Evolutionary conservation across 345 rosid genomes (phyloP).

Genomic region (Passiflora organensis): DNA sequence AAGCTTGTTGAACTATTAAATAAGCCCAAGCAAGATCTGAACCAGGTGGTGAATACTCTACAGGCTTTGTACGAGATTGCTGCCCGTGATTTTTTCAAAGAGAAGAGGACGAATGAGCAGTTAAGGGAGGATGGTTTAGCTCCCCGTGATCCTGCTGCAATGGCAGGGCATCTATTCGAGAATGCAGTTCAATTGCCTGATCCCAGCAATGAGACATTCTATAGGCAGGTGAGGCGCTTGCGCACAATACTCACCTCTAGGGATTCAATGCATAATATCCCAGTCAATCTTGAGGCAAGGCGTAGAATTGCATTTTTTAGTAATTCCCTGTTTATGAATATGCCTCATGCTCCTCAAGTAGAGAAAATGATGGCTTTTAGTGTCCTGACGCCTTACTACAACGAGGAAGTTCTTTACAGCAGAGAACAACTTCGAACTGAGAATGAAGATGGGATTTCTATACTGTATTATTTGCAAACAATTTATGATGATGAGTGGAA

Average conservation of each 20-base stretch:
- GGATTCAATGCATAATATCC: slow-evolving; percentile 85
- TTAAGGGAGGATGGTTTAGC: slow-evolving; percentile 67
- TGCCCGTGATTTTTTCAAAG: slow-evolving; percentile 67
- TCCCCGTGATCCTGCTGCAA: slow-evolving; percentile 67
- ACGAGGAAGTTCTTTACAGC: slow-evolving; percentile 82
- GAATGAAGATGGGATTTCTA: slow-evolving; percentile 95
- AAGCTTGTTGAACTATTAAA: slow-evolving; percentile 57
- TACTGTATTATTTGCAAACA: slow-evolving; percentile 79
- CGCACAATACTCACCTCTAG: slow-evolving; percentile 80
- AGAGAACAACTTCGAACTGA: slow-evolving; percentile 84
- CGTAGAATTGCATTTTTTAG: slow-evolving; percentile 95
- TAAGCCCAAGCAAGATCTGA: slow-evolving; percentile 48
- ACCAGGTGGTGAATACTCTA: slow-evolving; percentile 66
- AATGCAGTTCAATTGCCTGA: slow-evolving; percentile 75
- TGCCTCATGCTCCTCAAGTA: slow-evolving; percentile 99
- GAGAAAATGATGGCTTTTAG: slow-evolving; percentile 99
- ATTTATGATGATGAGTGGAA: slow-evolving; percentile 93
- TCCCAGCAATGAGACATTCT: slow-evolving; percentile 57
- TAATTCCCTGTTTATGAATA: slow-evolving; percentile 92
- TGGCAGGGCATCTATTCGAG: slow-evolving; percentile 69
- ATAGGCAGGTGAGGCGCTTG: slow-evolving; percentile 81
- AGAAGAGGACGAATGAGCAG: slow-evolving; percentile 57
- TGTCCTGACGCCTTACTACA: slow-evolving; percentile 89
- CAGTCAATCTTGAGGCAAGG: slow-evolving; percentile 87
- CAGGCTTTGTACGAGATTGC: slow-evolving; percentile 92